Conservation (phyloP, 805 yeast genomes). For the Starmera caribaea region DNA sequence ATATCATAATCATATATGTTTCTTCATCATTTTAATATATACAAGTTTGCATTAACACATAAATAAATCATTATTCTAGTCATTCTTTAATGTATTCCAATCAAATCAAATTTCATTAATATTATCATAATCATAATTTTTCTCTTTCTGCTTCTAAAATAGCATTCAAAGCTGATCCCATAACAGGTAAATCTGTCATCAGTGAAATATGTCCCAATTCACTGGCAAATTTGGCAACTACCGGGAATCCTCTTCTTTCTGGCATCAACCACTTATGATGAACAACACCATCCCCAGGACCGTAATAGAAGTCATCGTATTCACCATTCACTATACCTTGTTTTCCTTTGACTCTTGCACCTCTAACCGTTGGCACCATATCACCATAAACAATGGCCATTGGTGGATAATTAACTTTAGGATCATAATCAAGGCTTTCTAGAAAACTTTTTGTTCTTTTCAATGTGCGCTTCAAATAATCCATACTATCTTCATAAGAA, state of each 20-base stretch:
- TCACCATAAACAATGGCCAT: constrained; percentile 76
- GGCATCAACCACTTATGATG: constrained; percentile 81
- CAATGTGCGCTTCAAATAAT: constrained; percentile 55
- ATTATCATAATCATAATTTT: constrained; percentile 1
- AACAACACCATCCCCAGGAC: constrained; percentile 92
- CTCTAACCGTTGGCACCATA: constrained; percentile 76
- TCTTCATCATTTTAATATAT: too few relatives aligned
- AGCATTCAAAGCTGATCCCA: constrained; percentile 64
- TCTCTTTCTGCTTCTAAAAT: constrained; percentile 47
- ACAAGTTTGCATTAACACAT: too few relatives aligned
- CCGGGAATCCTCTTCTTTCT: constrained; percentile 59
- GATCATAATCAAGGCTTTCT: constrained; percentile 43
- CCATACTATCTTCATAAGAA: constrained; percentile 44
- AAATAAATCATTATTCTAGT: too few relatives aligned
- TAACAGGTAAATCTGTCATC: constrained; percentile 60
- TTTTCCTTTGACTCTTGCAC: constrained; percentile 52
- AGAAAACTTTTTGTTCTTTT: constrained; percentile 48
- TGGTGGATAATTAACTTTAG: constrained; percentile 62
- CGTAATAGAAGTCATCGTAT: constrained; percentile 70
- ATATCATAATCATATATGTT: too few relatives aligned
- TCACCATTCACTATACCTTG: constrained; percentile 63
- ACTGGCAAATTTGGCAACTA: constrained; percentile 57
- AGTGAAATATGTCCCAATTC: constrained; percentile 71
- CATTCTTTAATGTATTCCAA: too few relatives aligned
- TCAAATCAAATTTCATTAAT: too few relatives aligned